Evolutionary conservation across 2,329 filamentous ascomycete species (phyloP), one percentile per base, ranked within the genome.

Genomic region (Nemania diffusa): DNA sequence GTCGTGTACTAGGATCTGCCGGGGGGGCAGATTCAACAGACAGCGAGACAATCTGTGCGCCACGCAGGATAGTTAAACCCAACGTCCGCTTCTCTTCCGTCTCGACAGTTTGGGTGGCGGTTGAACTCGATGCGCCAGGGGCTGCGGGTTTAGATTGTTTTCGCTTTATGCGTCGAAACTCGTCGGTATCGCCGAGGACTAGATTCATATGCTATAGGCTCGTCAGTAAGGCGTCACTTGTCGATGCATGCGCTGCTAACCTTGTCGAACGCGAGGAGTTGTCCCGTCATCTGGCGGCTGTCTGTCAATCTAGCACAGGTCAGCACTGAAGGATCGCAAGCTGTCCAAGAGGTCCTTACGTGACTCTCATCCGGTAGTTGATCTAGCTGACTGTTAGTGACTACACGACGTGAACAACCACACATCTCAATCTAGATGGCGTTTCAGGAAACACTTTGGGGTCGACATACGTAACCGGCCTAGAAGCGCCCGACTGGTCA

Each of bases 251-350:
- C 2, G 37, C 17, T 8, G 66, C 74, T 65, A 82, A 95, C 93
- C 89, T 98, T 98, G 82, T 99, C 96, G 78, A 98, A 99, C 62
- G 96, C 96, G 74, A 99, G 88, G 93, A 99, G 97, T 81, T 98
- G 94, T 69, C 94, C 96, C 46, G 94, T 94, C 90, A 99, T 97
- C 81, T 97, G 93, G 78, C 96, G 91, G 72, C 93, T 93, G 84
- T 99, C 96, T 78, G 93, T 93, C 80, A 99, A 69, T 52, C 69
- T 71, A 42, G 46, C 22, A 58, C 34, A 42, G 11, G 69, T 71
- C 57, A 71, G 69, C 58, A 40, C 20, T 61, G 67, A 56, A 58
- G 34, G 44, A 13, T 29, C 11, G 52, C 51, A 48, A 42, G 34
- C 24, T 44, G 32, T 32, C 37, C 13, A 60, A 55, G 52, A 67